phyloP scores from a whole-genome alignment of 345 rosid species.

The Sisymbrium altissimum region DNA sequence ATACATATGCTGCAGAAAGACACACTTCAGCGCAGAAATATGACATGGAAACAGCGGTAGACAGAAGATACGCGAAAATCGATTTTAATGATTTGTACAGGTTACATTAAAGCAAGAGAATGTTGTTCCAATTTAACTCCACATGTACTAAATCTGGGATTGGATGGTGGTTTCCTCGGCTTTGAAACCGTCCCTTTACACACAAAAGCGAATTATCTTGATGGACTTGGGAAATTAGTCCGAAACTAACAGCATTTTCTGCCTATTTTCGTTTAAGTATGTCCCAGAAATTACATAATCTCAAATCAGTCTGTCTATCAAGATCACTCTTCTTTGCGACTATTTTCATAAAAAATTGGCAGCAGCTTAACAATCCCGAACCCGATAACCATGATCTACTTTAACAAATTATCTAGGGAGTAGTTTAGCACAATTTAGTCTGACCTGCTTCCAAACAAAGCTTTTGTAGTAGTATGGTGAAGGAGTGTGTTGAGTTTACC shows the following conservation, averaged over 20 bases:
- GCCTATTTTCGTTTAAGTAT: neutral
- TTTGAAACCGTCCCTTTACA: neutral
- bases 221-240: neutral
- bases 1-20: neutral
- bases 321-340: too few relatives aligned
- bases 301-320: neutral
- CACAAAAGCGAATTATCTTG: neutral
- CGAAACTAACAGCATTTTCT: neutral
- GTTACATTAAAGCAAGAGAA: neutral
- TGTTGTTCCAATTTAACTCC: too few relatives aligned
- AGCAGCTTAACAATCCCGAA: too few relatives aligned
- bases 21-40: neutral
- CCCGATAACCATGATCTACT: neutral
- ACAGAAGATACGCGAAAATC: neutral
- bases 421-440: neutral
- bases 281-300: neutral
- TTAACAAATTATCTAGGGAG: neutral
- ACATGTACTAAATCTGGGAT: too few relatives aligned
- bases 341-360: too few relatives aligned
- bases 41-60: neutral
- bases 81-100: neutral
- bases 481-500: slow-evolving; percentile 36
- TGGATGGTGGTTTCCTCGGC: neutral
- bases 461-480: slow-evolving; percentile 2
- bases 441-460: neutral